phyloP scores from a whole-genome alignment of 176 grass and related monocot species.

The Hordeum marinum region DNA sequence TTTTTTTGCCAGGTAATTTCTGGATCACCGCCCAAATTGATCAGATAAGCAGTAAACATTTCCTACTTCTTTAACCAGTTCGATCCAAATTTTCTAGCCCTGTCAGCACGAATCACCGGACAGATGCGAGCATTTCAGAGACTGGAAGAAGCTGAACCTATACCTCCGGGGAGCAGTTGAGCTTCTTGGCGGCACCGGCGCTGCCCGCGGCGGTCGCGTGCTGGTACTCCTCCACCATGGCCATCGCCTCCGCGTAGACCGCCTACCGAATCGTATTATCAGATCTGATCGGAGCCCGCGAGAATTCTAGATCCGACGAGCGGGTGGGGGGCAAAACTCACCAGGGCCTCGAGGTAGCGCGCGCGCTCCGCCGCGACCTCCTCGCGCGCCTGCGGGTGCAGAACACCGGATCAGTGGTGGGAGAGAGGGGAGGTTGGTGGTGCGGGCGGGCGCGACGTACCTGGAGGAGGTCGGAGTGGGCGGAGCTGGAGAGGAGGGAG shows the following conservation, averaged over 20 bases:
- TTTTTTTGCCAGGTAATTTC: neutral
- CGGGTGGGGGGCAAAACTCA: constrained; percentile 18
- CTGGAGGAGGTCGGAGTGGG: constrained; percentile 76
- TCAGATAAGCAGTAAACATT: neutral
- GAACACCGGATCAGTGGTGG: neutral
- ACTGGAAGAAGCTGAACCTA: constrained; percentile 32
- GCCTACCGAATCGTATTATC: constrained; percentile 24
- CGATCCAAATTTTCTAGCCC: neutral
- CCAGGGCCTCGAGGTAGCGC: constrained; percentile 85
- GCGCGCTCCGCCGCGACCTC: constrained; percentile 77
- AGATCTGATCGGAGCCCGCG: constrained; percentile 24
- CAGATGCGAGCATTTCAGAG: neutral
- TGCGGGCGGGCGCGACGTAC: constrained; percentile 20
- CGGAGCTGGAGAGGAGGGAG: constrained; percentile 78
- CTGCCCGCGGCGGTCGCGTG: constrained; percentile 42
- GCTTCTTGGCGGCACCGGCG: constrained; percentile 52
- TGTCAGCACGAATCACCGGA: neutral
- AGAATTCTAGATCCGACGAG: constrained; percentile 16
- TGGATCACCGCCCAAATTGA: neutral
- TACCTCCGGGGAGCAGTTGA: constrained; percentile 84
- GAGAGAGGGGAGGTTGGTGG: no score
- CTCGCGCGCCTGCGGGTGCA: constrained; percentile 61
- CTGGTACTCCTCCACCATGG: constrained; percentile 93
- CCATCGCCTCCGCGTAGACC: constrained; percentile 73
- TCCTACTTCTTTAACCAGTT: neutral